A percentile compares a stretch with the other conserved stretches of the same genome.
Evolutionary conservation across 2,329 filamentous ascomycete genomes (phyloP).

Genomic region (Ophiostoma tasmaniense): DNA sequence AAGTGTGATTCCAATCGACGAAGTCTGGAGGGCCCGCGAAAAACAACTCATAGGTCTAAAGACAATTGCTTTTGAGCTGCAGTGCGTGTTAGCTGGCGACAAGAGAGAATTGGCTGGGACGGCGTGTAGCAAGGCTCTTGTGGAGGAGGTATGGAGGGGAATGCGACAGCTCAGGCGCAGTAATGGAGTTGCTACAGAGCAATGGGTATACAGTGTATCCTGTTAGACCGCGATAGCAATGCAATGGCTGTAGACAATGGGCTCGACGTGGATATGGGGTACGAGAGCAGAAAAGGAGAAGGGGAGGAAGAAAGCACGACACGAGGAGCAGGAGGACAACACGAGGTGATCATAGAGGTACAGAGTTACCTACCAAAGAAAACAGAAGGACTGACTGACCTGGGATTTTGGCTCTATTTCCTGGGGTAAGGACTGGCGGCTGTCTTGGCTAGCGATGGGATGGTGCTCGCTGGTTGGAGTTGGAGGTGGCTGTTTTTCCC

Average conservation of each 20-base stretch:
- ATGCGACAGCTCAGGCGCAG: background rate
- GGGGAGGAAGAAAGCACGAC: background rate
- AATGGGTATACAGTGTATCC: background rate
- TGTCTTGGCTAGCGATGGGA: background rate
- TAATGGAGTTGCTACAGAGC: background rate
- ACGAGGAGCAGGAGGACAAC: background rate
- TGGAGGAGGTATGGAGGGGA: background rate
- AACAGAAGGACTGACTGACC: background rate
- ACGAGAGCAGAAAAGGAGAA: background rate
- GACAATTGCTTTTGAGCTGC: background rate
- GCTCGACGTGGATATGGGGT: background rate
- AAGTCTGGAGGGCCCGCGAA: background rate
- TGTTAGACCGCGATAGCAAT: background rate
- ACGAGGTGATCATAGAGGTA: background rate
- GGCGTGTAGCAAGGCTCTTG: background rate
- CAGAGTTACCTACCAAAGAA: background rate
- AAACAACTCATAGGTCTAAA: conserved; percentile 1
- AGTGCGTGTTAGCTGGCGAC: background rate
- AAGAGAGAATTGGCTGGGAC: background rate
- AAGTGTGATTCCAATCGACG: background rate
- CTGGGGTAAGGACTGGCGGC: background rate
- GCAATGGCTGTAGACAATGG: background rate
- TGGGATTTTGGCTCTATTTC: background rate
- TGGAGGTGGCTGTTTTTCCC: background rate
- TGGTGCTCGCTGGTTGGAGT: background rate